These are phyloP conservation scores for Calcarisporium arbuscula DNA, from an alignment of 2,329 filamentous ascomycete genomes.

Conservation along the genomic window DNA sequence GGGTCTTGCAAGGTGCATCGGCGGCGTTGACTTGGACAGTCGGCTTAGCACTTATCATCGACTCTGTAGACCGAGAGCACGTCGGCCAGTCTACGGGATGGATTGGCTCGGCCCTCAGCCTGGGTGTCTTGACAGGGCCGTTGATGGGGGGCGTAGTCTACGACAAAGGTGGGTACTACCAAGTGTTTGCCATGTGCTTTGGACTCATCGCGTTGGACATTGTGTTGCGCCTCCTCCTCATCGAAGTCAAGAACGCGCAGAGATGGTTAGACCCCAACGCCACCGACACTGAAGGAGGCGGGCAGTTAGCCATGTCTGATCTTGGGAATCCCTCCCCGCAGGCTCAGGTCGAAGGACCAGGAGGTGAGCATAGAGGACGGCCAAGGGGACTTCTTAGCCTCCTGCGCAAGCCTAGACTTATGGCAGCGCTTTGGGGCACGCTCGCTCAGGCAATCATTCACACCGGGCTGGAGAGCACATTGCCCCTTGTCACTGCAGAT, in stretches of 20 bases:
- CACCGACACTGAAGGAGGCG: too few species aligned
- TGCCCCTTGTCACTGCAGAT: constrained; percentile 23
- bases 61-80: constrained; percentile 23
- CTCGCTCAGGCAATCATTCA: constrained; percentile 25
- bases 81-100: constrained; percentile 26
- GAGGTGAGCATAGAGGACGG: background rate
- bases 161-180: constrained; percentile 24
- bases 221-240: constrained; percentile 22
- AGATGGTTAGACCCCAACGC: constrained; percentile 16
- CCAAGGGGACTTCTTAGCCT: constrained; percentile 17
- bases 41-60: constrained; percentile 27
- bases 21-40: constrained; percentile 29
- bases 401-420: constrained; percentile 23
- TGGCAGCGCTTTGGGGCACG: constrained; percentile 26
- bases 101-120: constrained; percentile 25
- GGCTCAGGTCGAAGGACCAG: background rate
- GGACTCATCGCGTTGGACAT: constrained; percentile 26
- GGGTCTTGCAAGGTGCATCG: constrained; percentile 25
- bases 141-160: constrained; percentile 28
- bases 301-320: too few species aligned
- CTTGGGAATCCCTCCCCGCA: background rate
- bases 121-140: constrained; percentile 25
- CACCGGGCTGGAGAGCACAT: constrained; percentile 27
- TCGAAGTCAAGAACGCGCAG: constrained; percentile 25
- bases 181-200: constrained; percentile 30